These are phyloP conservation scores for Kazachstania taianensis DNA, from an alignment of 805 yeast genomes.

Conservation along the genomic window DNA sequence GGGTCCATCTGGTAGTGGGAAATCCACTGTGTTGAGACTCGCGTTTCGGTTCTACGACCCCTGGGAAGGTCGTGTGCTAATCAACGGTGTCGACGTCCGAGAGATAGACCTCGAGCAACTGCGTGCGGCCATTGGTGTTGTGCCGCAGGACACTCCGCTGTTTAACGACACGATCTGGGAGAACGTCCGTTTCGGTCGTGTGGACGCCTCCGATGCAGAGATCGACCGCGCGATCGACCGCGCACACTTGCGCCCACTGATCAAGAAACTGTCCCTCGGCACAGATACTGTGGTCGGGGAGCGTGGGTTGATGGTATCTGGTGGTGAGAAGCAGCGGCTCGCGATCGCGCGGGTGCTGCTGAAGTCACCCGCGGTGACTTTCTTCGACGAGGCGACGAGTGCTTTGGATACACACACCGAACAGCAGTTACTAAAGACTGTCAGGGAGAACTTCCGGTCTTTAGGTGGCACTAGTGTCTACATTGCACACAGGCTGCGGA, in stretches of 20 bases:
- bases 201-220: slow-evolving; percentile 64
- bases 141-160: slow-evolving; percentile 94
- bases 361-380: slow-evolving; percentile 79
- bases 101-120: slow-evolving; percentile 66
- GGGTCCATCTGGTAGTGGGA: slow-evolving; percentile 95
- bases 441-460: slow-evolving; percentile 52
- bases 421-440: slow-evolving; percentile 67
- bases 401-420: slow-evolving; percentile 97
- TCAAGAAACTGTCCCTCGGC: slow-evolving; percentile 73
- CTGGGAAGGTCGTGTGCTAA: slow-evolving; percentile 58
- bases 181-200: slow-evolving; percentile 77
- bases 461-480: slow-evolving; percentile 65
- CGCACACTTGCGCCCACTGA: slow-evolving; percentile 58
- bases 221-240: slow-evolving; percentile 51
- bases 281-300: slow-evolving; percentile 85
- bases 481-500: slow-evolving; percentile 88
- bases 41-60: slow-evolving; percentile 89
- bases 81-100: slow-evolving; percentile 83
- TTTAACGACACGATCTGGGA: slow-evolving; percentile 86
- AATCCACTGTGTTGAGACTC: slow-evolving; percentile 75
- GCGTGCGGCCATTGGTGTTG: slow-evolving; percentile 73
- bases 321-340: slow-evolving; percentile 95
- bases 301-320: slow-evolving; percentile 97
- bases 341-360: slow-evolving; percentile 88
- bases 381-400: slow-evolving; percentile 94